Base-by-base conservation (phyloP, 2,329 filamentous ascomycete species). In the Immersiporthe knoxdaviesiana region DNA sequence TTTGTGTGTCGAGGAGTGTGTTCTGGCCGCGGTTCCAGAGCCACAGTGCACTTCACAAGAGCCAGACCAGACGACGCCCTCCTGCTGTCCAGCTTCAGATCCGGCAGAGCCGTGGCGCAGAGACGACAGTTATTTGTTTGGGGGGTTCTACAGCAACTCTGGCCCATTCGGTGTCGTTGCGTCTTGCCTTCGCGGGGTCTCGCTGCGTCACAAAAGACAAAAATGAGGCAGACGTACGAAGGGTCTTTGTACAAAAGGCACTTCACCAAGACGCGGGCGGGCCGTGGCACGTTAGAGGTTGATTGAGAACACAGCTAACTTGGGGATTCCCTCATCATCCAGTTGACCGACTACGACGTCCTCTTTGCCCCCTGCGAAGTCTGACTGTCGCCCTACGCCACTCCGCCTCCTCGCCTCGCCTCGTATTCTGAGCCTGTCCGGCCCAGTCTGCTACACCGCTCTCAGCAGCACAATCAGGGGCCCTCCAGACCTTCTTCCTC, bases 281-380 rank as follows among this genome's bases (percentile, higher is more conserved):
- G 60, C 67, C 37, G 54, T 60, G 27, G 64, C 64, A 65, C 59
- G n/a, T 62, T 7, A 61, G n/a, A 24, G 35, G 39, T 71, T 73
- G 71, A 69, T 71, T 73, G 70, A 69, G 73, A 75, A 74, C 72
- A 75, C 73, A 69, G 74, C 78, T 80, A 74, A 80, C 75, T 72
- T 66, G 73, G 71, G 71, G 70, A n/a, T n/a, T 72, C 71, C 71
- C 71, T 75, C 72, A 70, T 72, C 71, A 79, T 81, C 79, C 79
- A 82, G 80, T 76, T 74, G 72, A 71, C 77, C 78, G 75, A 72
- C 66, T 73, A 69, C 71, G 41, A 32, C 52, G 47, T 70, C 35
- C 4, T 67, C 68, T 71, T 68, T 72, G 69, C 67, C 68, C 59
- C 64, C 32, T 60, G 47, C 32, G 63, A 52, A 56, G n/a, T 62